Base-by-base conservation (phyloP, 495 filamentous ascomycete species). In the Tuber indicum region DNA sequence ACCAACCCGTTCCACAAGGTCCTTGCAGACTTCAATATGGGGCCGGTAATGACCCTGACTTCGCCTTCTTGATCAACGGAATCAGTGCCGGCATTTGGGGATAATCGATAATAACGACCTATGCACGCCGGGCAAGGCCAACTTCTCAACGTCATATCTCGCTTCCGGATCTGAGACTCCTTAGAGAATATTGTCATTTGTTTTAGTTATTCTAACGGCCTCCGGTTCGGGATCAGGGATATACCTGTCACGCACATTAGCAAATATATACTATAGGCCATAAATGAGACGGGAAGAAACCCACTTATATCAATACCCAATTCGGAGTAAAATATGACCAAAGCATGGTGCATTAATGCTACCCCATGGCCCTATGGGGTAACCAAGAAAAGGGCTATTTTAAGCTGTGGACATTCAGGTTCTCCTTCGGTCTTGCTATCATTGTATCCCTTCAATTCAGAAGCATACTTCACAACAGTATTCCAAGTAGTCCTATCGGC, bases 171-270 rank as follows among this genome's bases (percentile, higher is more conserved):
- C n/a, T n/a, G 87, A 84, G 44, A 89, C 89, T 39, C 94, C 92
- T 86, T 97, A 93, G 5, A 97, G 90, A 80, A 96, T 96, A 83
- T 97, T 97, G 87, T 97, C 93, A 80, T 94, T 92, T 71, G 90
- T 94, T 84, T 97, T 97, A 75, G 93, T 96, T 76, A 93, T 91
- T 47, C 92, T 89, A 84, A 96, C 96, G 21, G 95, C 91, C 32
- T 91, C 92, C 0, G 93, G 93, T 45, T 91, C 90, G 26, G 93
- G 93, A 81, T 93, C 94, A 7, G 93, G 93, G 4, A 96, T 93
- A 81, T 89, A 90, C 88, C 88, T 90, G 73, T 45, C 72, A 47
- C 41, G 45, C 36, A 52, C 73, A n/a, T 75, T 46, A 36, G 71
- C 39, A 74, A 52, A 58, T 69, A 78, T 43, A 23, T 72, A 71